Conservation (phyloP, 768 basidiomycete species). For the Chlorophyllum brunneum region DNA sequence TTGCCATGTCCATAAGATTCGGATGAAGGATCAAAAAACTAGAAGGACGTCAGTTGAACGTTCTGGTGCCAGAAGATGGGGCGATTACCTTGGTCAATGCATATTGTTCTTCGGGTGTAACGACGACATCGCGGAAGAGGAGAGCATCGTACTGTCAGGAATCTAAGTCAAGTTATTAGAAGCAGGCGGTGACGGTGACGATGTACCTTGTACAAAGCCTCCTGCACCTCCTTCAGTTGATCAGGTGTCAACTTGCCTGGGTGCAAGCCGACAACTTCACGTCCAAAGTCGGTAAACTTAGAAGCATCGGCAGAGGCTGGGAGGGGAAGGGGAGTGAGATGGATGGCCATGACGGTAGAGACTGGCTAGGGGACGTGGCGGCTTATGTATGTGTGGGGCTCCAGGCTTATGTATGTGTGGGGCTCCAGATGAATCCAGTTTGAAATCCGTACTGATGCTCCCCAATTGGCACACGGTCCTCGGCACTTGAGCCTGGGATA, state of each 20-base stretch:
- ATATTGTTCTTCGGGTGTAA: constrained; percentile 82
- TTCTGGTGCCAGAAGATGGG: background rate
- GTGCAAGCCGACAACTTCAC: constrained; percentile 66
- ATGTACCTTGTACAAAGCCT: constrained; percentile 73
- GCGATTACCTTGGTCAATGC: constrained; percentile 65
- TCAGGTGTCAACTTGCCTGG: constrained; percentile 58
- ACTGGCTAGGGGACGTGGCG: constrained; percentile 1
- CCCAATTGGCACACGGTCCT: no score
- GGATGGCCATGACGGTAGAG: constrained; percentile 55
- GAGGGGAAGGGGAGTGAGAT: constrained; percentile 59
- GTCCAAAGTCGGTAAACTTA: constrained; percentile 68
- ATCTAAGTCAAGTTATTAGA: background rate
- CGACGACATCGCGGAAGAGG: constrained; percentile 63
- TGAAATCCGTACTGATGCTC: no score
- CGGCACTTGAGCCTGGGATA: no score
- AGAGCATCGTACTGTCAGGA: constrained; percentile 58
- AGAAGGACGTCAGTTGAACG: background rate
- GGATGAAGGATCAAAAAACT: constrained; percentile 53
- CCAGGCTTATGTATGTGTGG: background rate
- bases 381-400: constrained; percentile 13
- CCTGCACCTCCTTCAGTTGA: constrained; percentile 59
- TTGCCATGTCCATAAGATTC: constrained; percentile 80
- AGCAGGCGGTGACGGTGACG: background rate
- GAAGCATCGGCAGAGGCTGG: constrained; percentile 66
- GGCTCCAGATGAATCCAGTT: no score